Base-by-base conservation (phyloP, 805 yeast species). In the Cyberlindnera xylosilytica region DNA sequence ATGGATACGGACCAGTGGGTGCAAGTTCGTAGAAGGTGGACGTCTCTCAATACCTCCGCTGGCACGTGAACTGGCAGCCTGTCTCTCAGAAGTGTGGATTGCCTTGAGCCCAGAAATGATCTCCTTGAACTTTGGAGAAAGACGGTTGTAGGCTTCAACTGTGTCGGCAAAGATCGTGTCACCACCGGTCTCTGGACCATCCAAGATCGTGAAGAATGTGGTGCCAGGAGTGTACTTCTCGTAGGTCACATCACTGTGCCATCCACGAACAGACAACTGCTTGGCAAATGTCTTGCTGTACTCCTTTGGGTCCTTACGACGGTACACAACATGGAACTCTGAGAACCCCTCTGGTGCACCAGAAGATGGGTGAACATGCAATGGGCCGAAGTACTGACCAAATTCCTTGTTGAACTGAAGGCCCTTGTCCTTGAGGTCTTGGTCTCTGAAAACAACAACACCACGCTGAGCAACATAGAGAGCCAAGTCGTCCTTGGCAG, bases 91-190 rank as follows among this genome's bases (percentile, higher is more conserved):
- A 11, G 88, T 74, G 65, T 86, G 90, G 33, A 79, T 66, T 4
- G 80, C 90, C 53, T 79, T 76, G 54, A 85, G 70, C 0, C 83
- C 83, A 16, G 70, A 68, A 34, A 84, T 60, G 49, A 81, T 65
- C 54, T 76, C 65, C 58, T 79, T 72, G 67, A 83, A 74, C 22
- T 68, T 73, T 19, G 85, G 84, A 1, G 90, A 83, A 40, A 85
- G 69, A 54, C 90, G 68, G 45, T 80, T 75, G 62, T 81, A 85
- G 10, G 87, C 88, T 59, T 82, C 88, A 28, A 70, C 69, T 20
- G 79, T 70, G 56, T 83, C 87, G n/a, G 86, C 76, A 57, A 83
- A 85, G 36, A 83, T 66, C n/a, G 87, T 85, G 60, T 85, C 93
- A 47, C 93, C 93, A 41, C 91, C 89, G 32, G 78, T 61, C 18